Conservation (phyloP, 305 asterid species). For the Fraxinus ornus region DNA sequence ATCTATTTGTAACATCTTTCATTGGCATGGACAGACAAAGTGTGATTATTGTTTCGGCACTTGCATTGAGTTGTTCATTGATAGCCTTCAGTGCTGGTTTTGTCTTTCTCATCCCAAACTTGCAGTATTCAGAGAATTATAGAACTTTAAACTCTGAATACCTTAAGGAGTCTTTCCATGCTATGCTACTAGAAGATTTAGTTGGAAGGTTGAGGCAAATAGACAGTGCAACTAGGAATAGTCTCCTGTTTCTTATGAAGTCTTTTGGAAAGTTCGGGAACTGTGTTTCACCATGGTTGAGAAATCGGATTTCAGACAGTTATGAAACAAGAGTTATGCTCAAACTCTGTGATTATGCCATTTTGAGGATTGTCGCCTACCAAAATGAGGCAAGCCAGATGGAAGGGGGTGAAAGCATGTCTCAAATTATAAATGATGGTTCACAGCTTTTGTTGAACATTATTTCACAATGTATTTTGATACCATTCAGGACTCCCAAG, state of each 20-base stretch:
- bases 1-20: constrained; percentile 54
- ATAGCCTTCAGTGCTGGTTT: constrained; percentile 77
- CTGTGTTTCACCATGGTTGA: constrained; percentile 36
- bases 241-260: constrained; percentile 52
- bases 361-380: constrained; percentile 46
- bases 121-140: constrained; percentile 33
- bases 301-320: constrained; percentile 33
- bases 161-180: constrained; percentile 36
- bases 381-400: constrained; percentile 33
- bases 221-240: constrained; percentile 45
- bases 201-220: constrained; percentile 47
- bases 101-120: constrained; percentile 41
- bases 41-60: constrained; percentile 48
- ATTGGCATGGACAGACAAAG: constrained; percentile 62
- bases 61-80: constrained; percentile 78
- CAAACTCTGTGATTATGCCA: constrained; percentile 55
- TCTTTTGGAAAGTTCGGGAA: constrained; percentile 25
- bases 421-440: constrained; percentile 36
- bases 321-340: constrained; percentile 43
- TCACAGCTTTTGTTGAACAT: constrained; percentile 45
- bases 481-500: constrained; percentile 63
- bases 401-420: constrained; percentile 27
- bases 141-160: constrained; percentile 26
- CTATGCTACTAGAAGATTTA: constrained; percentile 58
- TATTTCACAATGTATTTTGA: constrained; percentile 51